A percentile compares a stretch with the other conserved stretches of the same genome.
Conservation (phyloP, 2,329 filamentous ascomycete species). For the Fusarium sp. region DNA sequence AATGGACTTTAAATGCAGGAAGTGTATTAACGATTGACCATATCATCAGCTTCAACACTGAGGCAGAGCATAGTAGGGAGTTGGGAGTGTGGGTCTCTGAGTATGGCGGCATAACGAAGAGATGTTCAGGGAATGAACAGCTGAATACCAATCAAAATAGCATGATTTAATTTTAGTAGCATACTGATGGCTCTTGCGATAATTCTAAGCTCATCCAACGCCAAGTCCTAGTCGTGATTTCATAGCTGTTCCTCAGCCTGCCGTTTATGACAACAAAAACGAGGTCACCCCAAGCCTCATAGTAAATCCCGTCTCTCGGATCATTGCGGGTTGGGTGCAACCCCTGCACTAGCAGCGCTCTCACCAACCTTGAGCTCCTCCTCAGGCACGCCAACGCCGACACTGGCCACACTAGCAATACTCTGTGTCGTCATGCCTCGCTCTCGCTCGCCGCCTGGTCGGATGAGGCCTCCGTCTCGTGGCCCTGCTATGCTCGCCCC, state of each 20-base stretch:
- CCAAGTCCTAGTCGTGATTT: conserved; percentile 40
- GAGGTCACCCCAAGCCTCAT: background rate
- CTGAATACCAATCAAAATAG: background rate
- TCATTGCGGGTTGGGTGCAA: conserved; percentile 39
- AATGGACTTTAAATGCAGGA: conserved; percentile 6
- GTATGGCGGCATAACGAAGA: too few relatives aligned
- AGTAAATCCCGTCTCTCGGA: background rate
- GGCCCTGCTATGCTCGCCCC: conserved; percentile 63
- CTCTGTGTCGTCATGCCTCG: conserved; percentile 61
- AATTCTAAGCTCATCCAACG: conserved; percentile 46
- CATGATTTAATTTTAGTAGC: conserved; percentile 10
- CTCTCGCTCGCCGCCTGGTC: conserved; percentile 55
- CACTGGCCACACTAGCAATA: conserved; percentile 62
- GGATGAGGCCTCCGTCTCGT: conserved; percentile 54
- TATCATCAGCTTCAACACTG: background rate
- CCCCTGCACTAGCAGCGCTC: conserved; percentile 68
- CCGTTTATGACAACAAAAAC: background rate
- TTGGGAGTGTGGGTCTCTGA: too few relatives aligned
- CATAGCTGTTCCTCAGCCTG: conserved; percentile 29
- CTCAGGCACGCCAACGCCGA: conserved; percentile 70
- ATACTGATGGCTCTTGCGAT: conserved; percentile 20
- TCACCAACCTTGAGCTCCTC: conserved; percentile 74
- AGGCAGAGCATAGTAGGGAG: too few relatives aligned
- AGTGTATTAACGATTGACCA: background rate
- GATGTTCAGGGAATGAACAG: background rate